Conservation (phyloP, 208 protist species). For the Porcisia deanei region DNA sequence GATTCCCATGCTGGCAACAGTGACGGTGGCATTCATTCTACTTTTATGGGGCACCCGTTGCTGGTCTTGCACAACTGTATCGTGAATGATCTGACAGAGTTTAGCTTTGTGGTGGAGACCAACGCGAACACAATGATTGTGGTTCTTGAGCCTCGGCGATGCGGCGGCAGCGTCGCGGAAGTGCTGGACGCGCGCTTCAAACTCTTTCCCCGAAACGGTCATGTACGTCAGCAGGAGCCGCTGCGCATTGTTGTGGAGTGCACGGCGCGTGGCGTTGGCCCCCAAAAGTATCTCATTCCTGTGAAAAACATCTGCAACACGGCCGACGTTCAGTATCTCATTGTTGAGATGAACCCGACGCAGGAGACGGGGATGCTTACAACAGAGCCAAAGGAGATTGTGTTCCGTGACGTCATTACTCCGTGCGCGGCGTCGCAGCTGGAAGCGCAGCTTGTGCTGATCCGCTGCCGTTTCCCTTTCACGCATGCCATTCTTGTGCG, state of each 20-base stretch:
- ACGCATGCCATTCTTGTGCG: constrained; percentile 75
- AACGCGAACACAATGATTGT: constrained; percentile 63
- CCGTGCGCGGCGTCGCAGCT: constrained; percentile 53
- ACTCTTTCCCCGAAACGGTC: constrained; percentile 74
- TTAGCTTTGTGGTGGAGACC: constrained; percentile 65
- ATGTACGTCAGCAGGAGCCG: constrained; percentile 41
- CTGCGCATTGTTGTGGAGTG: constrained; percentile 80
- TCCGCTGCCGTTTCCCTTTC: constrained; percentile 61
- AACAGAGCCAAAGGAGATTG: constrained; percentile 60
- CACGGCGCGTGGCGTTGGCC: constrained; percentile 67
- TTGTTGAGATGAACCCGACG: constrained; percentile 77
- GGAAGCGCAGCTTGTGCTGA: constrained; percentile 67
- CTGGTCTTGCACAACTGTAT: constrained; percentile 70
- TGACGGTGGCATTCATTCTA: constrained; percentile 9
- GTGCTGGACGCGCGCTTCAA: constrained; percentile 78
- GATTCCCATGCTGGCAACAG: not conserved
- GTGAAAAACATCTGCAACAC: constrained; percentile 79
- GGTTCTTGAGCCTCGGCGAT: constrained; percentile 74
- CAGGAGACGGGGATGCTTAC: constrained; percentile 66
- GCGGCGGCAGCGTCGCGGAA: constrained; percentile 36
- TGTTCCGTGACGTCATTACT: constrained; percentile 67
- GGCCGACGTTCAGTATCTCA: constrained; percentile 67
- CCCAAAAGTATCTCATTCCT: constrained; percentile 85
- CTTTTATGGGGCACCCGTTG: constrained; percentile 77
- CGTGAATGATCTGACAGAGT: constrained; percentile 71